Percentiles rank a stretch among this genome's conserved stretches.
phyloP scores from a whole-genome alignment of 2,329 filamentous ascomycete species.

The Aspergillus texensis region DNA sequence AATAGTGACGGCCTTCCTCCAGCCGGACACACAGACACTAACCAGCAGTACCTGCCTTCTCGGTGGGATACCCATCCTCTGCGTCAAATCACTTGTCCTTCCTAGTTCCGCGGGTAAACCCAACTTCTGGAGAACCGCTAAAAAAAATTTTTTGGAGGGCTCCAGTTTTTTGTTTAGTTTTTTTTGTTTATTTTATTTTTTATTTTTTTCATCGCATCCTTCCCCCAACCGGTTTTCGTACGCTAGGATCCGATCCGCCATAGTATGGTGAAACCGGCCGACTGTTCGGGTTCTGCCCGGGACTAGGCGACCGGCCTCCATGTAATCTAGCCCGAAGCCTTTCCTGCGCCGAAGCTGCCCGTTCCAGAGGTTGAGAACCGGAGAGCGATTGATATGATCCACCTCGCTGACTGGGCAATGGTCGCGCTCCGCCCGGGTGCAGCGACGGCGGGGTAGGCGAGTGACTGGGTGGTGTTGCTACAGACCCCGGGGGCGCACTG shows the following conservation, averaged over 20 bases:
- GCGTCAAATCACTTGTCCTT: background rate
- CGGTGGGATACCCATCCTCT: background rate
- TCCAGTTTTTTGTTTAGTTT: too few relatives aligned
- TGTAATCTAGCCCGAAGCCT: slow-evolving; percentile 79
- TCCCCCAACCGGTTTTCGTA: slow-evolving; percentile 37
- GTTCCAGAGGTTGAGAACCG: slow-evolving; percentile 25
- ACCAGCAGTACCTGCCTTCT: slow-evolving; percentile 17
- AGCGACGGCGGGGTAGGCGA: slow-evolving; percentile 28
- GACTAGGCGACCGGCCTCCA: slow-evolving; percentile 48
- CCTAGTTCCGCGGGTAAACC: background rate
- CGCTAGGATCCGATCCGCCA: slow-evolving; percentile 32
- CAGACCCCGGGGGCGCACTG: slow-evolving; percentile 28
- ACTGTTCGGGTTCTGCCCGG: slow-evolving; percentile 25
- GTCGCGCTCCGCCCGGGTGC: slow-evolving; percentile 50
- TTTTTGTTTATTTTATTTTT: too few relatives aligned
- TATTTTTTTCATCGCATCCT: slow-evolving; percentile 5
- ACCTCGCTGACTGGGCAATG: slow-evolving; percentile 71
- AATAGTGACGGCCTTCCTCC: background rate
- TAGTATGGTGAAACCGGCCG: slow-evolving; percentile 19
- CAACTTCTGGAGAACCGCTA: background rate
- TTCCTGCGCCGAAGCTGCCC: slow-evolving; percentile 66
- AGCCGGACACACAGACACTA: slow-evolving; percentile 8
- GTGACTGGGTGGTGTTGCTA: slow-evolving; percentile 28
- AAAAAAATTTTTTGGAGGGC: too few relatives aligned
- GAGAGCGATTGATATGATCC: slow-evolving; percentile 71